Evolutionary conservation across 192 early-diverging fungal genomes (phyloP).

Genomic region (Gamsiella multidivaricata): DNA sequence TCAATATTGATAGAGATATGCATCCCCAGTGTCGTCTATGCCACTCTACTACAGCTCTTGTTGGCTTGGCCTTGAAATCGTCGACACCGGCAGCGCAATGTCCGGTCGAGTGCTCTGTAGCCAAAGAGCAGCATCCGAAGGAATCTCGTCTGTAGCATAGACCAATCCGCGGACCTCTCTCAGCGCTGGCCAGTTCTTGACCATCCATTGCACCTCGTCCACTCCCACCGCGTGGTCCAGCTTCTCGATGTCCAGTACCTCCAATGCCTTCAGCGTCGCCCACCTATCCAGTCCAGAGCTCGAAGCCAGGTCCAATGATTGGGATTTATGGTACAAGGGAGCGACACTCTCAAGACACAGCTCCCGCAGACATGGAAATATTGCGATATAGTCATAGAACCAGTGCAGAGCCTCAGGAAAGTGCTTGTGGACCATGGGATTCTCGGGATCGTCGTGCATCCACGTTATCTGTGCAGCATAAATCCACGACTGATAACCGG

Average conservation of each 20-base stretch:
- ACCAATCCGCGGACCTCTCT: neutral
- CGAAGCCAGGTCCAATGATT: neutral
- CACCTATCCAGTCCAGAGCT: slow-evolving; percentile 7
- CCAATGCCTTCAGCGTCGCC: slow-evolving; percentile 4
- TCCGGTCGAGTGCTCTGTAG: neutral
- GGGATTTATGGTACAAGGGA: neutral
- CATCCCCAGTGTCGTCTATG: too few relatives aligned
- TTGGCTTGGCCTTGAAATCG: neutral
- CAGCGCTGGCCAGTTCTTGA: slow-evolving; percentile 14
- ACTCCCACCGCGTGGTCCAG: slow-evolving; percentile 16
- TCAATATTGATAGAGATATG: neutral
- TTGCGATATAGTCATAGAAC: slow-evolving; percentile 14
- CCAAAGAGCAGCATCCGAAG: slow-evolving; percentile 11
- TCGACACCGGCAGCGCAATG: neutral
- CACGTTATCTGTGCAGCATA: slow-evolving; percentile 2
- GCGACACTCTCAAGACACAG: slow-evolving; percentile 10
- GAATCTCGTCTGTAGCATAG: neutral
- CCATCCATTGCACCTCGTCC: slow-evolving; percentile 20
- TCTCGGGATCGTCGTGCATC: neutral
- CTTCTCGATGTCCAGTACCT: slow-evolving; percentile 7
- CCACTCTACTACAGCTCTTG: too few relatives aligned
- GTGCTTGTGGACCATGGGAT: neutral
- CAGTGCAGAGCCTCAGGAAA: neutral
- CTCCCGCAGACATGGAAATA: slow-evolving; percentile 5
- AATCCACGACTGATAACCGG: slow-evolving; percentile 2